Evolutionary conservation across 495 filamentous ascomycete genomes (phyloP).

Genomic region (Neurospora sp.): DNA sequence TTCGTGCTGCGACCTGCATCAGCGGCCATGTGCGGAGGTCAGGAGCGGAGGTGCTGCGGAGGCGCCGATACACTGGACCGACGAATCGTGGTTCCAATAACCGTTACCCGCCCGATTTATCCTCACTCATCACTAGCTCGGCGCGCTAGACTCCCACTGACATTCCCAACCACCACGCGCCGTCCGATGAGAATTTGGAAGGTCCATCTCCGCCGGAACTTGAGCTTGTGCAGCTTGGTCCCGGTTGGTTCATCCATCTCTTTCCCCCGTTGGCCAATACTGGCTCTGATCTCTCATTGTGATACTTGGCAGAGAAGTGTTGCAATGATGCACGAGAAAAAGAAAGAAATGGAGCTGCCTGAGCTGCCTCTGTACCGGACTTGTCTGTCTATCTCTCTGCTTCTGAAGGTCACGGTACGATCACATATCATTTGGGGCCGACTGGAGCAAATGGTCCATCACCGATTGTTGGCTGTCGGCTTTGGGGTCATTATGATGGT

Average conservation of each 20-base stretch:
- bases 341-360: background rate
- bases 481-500: background rate
- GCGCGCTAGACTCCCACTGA: conserved; percentile 9
- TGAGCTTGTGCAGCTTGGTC: background rate
- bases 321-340: background rate
- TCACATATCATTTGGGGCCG: background rate
- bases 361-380: background rate
- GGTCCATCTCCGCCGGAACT: conserved; percentile 4
- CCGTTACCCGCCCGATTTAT: background rate
- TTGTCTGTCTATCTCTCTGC: background rate
- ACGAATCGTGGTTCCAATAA: conserved; percentile 1
- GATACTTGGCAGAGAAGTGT: background rate
- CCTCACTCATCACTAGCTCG: conserved; percentile 1
- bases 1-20: conserved; percentile 9
- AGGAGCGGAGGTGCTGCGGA: conserved; percentile 2
- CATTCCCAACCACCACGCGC: conserved; percentile 14
- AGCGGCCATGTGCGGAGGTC: conserved; percentile 6
- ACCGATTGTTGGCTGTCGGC: background rate
- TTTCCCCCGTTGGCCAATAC: background rate
- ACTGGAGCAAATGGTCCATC: background rate
- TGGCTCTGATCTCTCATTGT: background rate
- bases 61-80: background rate
- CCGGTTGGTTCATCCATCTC: background rate
- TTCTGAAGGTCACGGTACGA: background rate
- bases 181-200: conserved; percentile 10